Conservation (phyloP, 148 eudicot species). For the Pharnaceum exiguum region DNA sequence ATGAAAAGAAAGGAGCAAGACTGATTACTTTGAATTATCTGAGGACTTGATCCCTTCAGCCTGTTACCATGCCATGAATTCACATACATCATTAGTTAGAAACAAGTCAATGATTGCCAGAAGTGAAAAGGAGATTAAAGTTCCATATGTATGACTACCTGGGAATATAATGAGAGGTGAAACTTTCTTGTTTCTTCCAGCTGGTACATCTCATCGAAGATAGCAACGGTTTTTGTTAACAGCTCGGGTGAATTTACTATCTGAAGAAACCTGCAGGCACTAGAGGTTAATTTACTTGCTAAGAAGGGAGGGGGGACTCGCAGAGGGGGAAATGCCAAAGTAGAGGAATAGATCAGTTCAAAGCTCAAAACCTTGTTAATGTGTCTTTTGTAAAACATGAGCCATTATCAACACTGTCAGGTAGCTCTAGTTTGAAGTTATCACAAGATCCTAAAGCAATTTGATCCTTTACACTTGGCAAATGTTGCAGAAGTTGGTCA, state of each 20-base stretch:
- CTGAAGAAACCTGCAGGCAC: slow-evolving; percentile 54
- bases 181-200: slow-evolving; percentile 75
- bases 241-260: slow-evolving; percentile 53
- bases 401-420: slow-evolving; percentile 23
- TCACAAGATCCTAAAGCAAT: slow-evolving; percentile 44
- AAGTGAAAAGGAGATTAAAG: slow-evolving; percentile 5
- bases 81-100: slow-evolving; percentile 1
- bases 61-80: slow-evolving; percentile 31
- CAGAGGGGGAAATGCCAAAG: slow-evolving; percentile 3
- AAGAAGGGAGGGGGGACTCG: slow-evolving; percentile 1
- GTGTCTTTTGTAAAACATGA: slow-evolving; percentile 72
- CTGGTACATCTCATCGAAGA: slow-evolving; percentile 66
- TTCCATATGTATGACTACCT: slow-evolving; percentile 31
- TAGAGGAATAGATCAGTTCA: neutral
- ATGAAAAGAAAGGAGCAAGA: slow-evolving; percentile 7
- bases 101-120: slow-evolving; percentile 14
- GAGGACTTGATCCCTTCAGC: slow-evolving; percentile 44
- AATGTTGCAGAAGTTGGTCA: slow-evolving; percentile 50
- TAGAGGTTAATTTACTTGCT: slow-evolving; percentile 1
- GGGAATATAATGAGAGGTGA: slow-evolving; percentile 73
- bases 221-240: slow-evolving; percentile 38
- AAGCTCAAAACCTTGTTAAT: slow-evolving; percentile 50
- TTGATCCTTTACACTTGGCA: slow-evolving; percentile 45
- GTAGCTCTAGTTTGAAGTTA: slow-evolving; percentile 47
- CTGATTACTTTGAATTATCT: slow-evolving; percentile 78